Conservation (phyloP, 371 early-diverging fungal genomes). For the Rhizopus stolonifer region DNA sequence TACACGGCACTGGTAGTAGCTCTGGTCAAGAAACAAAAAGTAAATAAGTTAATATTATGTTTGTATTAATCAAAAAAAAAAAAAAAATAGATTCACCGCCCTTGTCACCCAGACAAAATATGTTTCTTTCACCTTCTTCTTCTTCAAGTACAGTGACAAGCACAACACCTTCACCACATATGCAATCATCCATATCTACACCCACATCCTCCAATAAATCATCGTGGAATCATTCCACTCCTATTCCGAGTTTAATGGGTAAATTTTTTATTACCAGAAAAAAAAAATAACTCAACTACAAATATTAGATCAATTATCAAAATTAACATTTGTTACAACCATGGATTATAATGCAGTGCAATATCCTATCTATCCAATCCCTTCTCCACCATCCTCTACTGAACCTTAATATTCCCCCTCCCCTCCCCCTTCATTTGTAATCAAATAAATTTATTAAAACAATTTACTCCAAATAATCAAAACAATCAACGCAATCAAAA, state of each 20-base stretch:
- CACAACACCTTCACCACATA: conserved; percentile 13
- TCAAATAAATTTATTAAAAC: conserved; percentile 20
- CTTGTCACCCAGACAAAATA: conserved; percentile 5
- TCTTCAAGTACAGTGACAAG: conserved; percentile 12
- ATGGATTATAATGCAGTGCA: conserved; percentile 27
- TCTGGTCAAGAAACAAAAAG: too few species aligned
- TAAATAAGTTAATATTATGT: too few species aligned
- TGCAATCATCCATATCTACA: conserved; percentile 23
- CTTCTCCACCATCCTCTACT: conserved; percentile 3
- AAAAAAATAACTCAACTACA: too few species aligned
- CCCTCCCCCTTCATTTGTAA: neutral
- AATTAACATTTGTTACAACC: conserved; percentile 28
- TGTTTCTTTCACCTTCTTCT: conserved; percentile 27
- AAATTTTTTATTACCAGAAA: too few species aligned
- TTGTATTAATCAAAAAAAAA: too few species aligned
- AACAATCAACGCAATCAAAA: conserved; percentile 80
- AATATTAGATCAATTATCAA: conserved; percentile 37
- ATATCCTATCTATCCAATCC: conserved; percentile 33
- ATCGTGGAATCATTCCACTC: conserved; percentile 22
- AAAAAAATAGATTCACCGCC: conserved; percentile 3
- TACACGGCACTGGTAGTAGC: conserved; percentile 17
- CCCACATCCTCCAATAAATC: conserved; percentile 16
- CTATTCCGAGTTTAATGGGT: conserved; percentile 33
- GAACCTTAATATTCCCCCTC: neutral
- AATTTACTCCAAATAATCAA: conserved; percentile 80